Percentiles rank a stretch among this genome's conserved stretches.
Conservation (phyloP, 305 asterid species). For the Withania somnifera region DNA sequence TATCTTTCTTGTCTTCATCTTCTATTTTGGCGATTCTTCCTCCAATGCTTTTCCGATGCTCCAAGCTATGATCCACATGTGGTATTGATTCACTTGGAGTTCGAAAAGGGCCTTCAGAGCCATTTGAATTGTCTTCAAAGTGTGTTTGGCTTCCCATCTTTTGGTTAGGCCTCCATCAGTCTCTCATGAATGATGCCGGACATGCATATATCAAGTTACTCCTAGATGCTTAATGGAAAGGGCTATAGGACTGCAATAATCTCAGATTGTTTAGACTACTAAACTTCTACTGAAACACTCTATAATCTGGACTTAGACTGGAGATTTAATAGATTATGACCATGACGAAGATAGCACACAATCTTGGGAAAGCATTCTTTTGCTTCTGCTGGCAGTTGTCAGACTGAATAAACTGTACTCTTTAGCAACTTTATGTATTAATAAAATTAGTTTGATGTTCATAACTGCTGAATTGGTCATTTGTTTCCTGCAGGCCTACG, state of each 20-base stretch:
- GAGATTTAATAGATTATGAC: not conserved
- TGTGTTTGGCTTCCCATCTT: no score
- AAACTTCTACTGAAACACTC: not conserved
- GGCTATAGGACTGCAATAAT: not conserved
- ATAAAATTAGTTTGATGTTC: not conserved
- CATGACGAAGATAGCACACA: not conserved
- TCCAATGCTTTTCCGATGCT: no score
- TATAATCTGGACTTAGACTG: not conserved
- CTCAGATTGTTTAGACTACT: not conserved
- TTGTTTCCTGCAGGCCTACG: constrained; percentile 50
- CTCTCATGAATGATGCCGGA: no score
- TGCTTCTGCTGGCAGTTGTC: no score
- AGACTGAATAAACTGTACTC: not conserved
- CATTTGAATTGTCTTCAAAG: no score
- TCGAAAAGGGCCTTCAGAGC: no score
- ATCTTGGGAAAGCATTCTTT: not conserved
- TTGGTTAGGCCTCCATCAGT: no score
- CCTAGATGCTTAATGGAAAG: not conserved
- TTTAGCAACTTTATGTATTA: not conserved
- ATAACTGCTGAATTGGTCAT: not conserved
- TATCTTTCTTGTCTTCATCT: no score
- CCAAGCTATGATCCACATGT: no score
- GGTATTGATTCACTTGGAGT: no score
- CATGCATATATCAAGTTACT: no score
- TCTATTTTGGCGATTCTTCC: no score